A percentile compares a stretch with the other conserved stretches of the same genome.
Evolutionary conservation across 345 rosid genomes (phyloP).

Genomic region (Lumnitzera littorea): DNA sequence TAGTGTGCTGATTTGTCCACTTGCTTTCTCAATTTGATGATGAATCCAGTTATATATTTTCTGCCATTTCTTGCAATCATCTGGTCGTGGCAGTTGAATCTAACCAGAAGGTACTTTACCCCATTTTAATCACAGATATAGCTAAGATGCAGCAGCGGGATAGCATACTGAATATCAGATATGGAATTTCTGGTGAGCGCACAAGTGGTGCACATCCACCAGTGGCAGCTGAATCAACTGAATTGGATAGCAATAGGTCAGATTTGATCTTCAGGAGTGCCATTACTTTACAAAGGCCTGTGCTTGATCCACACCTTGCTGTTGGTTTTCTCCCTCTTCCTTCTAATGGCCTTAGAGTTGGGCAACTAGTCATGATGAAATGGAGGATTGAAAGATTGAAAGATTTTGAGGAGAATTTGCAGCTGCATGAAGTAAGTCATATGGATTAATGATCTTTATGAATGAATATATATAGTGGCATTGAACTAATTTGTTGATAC

Average conservation of each 20-base stretch:
- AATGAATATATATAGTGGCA: not conserved
- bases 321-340: slow-evolving; percentile 90
- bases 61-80: not conserved
- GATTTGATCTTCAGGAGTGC: slow-evolving; percentile 77
- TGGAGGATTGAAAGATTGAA: slow-evolving; percentile 94
- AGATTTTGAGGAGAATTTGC: slow-evolving; percentile 31
- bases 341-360: slow-evolving; percentile 76
- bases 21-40: too few relatives aligned
- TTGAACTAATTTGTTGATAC: too few relatives aligned
- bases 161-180: slow-evolving; percentile 74
- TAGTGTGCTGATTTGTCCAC: too few relatives aligned
- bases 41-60: too few relatives aligned
- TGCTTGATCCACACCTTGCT: slow-evolving; percentile 86
- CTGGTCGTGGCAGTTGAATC: not conserved
- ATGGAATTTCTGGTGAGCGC: slow-evolving; percentile 71
- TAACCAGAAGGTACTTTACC: not conserved
- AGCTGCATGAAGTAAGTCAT: slow-evolving; percentile 39
- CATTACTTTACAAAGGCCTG: slow-evolving; percentile 73
- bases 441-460: not conserved
- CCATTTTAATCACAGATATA: slow-evolving; percentile 31
- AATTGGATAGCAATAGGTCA: slow-evolving; percentile 28
- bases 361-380: slow-evolving; percentile 71
- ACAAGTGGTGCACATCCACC: slow-evolving; percentile 83
- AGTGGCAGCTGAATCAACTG: slow-evolving; percentile 29
- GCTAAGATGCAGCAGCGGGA: slow-evolving; percentile 31